Base-by-base conservation (phyloP, 2,329 filamentous ascomycete genomes). In the Colletotrichum theobromicola region DNA sequence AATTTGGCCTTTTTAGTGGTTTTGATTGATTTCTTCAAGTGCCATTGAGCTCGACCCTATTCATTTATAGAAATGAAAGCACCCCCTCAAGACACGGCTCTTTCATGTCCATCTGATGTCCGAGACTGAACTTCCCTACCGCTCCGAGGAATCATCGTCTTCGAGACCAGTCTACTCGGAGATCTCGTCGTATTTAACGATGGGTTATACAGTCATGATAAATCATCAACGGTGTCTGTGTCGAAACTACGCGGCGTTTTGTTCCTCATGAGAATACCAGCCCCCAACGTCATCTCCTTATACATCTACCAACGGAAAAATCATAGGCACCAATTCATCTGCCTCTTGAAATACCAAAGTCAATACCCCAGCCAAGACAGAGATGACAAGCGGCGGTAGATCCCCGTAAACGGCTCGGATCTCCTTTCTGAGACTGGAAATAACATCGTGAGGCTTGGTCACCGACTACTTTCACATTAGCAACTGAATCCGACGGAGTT, bases 171-270 rank as follows among this genome's bases (percentile, higher is more conserved):
- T 2, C 4, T 18, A 37, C 4, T 5, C 37, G 37, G 37, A 46
- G 18, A 46, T 46, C 18, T 46, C 9, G 18, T 46, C 4, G 18
- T 21, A 46, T 46, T 46, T 7, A 46, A 46, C 2, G 37, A n/a
- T 46, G 37, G 10, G 2, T 42, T 42, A n/a, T 1, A 9, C 37
- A 1, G 16, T 9, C 9, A 1, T 1, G 1, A 42, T 18, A 42
- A 5, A 18, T 42, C 4, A 42, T 42, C 7, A 18, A n/a, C n/a
- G n/a, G n/a, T n/a, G n/a, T n/a, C n/a, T n/a, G n/a, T n/a, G n/a
- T n/a, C n/a, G n/a, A n/a, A n/a, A n/a, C n/a, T n/a, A n/a, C n/a
- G n/a, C n/a, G n/a, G n/a, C n/a, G n/a, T n/a, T n/a, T 37, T 37
- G 35, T 37, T 37, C 7, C 15, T 18, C 16, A 10, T 18, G 12